These are phyloP conservation scores for Cyberlindnera euphorbiae DNA, from an alignment of 805 yeast genomes.

Conservation along the genomic window DNA sequence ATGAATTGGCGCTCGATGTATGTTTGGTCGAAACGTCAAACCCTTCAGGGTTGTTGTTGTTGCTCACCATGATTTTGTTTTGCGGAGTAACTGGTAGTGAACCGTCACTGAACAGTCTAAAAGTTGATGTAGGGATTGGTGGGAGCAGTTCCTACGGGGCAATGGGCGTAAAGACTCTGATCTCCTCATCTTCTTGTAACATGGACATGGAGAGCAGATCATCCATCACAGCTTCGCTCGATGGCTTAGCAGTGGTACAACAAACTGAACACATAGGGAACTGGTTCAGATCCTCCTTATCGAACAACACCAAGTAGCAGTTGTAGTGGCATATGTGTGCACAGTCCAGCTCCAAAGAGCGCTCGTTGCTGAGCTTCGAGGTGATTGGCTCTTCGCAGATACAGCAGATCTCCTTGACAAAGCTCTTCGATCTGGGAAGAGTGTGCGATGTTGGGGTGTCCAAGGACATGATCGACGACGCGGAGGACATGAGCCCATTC, in stretches of 20 bases:
- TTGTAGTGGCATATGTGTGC: constrained; percentile 40
- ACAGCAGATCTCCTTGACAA: constrained; percentile 31
- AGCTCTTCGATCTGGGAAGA: constrained; percentile 12
- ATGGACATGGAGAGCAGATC: constrained; percentile 17
- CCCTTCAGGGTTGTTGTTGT: constrained; percentile 16
- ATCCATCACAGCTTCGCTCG: constrained; percentile 26
- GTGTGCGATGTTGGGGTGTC: constrained; percentile 9
- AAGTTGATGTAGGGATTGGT: constrained; percentile 13
- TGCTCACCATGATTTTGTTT: constrained; percentile 15
- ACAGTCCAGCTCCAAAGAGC: constrained; percentile 36
- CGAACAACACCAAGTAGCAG: constrained; percentile 34
- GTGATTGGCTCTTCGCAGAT: constrained; percentile 41
- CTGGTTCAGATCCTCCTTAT: constrained; percentile 13
- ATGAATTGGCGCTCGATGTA: neutral
- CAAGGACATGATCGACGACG: neutral
- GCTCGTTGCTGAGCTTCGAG: constrained; percentile 38
- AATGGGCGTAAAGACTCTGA: constrained; percentile 1
- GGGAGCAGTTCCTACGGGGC: constrained; percentile 5
- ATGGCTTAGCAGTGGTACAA: constrained; percentile 21
- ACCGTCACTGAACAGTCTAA: constrained; percentile 9
- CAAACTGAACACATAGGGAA: constrained; percentile 29
- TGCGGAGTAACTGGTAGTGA: constrained; percentile 21
- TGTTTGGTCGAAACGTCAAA: constrained; percentile 5
- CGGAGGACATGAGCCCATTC: neutral
- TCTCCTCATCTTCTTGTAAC: constrained; percentile 2